phyloP scores from a whole-genome alignment of 2,329 filamentous ascomycete species.

The Lecanicillium sp. region DNA sequence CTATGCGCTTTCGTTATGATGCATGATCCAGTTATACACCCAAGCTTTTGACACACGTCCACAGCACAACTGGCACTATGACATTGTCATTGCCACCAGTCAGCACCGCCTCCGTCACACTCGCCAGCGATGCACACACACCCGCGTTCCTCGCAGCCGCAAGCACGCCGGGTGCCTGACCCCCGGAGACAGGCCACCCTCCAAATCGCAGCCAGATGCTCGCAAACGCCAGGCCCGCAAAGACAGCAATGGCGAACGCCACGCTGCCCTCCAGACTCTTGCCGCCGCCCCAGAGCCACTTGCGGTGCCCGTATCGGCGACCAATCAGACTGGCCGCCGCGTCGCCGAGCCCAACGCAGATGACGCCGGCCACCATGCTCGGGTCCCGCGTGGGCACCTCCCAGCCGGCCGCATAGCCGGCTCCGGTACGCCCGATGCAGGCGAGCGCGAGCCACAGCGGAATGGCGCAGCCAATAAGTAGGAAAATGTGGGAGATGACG shows the following conservation, averaged over 20 bases:
- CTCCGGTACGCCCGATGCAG: constrained; percentile 53
- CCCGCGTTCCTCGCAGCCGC: constrained; percentile 56
- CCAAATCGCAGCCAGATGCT: constrained; percentile 71
- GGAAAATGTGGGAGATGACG: constrained; percentile 92
- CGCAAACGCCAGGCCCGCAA: constrained; percentile 62
- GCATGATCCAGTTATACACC: constrained; percentile 42
- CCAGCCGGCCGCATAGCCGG: constrained; percentile 62
- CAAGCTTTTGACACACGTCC: constrained; percentile 82
- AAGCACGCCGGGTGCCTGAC: constrained; percentile 32
- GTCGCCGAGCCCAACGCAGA: constrained; percentile 93
- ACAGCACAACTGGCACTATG: constrained; percentile 86
- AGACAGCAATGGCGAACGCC: constrained; percentile 79
- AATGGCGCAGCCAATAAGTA: constrained; percentile 90
- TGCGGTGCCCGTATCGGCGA: constrained; percentile 73
- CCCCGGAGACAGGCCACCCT: constrained; percentile 56
- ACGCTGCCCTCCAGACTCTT: constrained; percentile 86
- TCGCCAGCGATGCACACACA: constrained; percentile 72
- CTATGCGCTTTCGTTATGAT: background rate
- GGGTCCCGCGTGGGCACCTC: constrained; percentile 67
- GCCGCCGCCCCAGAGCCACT: constrained; percentile 95
- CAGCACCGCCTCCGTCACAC: constrained; percentile 87
- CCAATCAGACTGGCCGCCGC: constrained; percentile 89
- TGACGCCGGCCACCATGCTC: constrained; percentile 85
- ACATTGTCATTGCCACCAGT: constrained; percentile 99
- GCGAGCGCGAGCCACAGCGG: constrained; percentile 86